Percentiles rank a stretch among this genome's conserved stretches.
Conservation (phyloP, 2,329 filamentous ascomycete species). For the Phialemonium atrogriseum region DNA sequence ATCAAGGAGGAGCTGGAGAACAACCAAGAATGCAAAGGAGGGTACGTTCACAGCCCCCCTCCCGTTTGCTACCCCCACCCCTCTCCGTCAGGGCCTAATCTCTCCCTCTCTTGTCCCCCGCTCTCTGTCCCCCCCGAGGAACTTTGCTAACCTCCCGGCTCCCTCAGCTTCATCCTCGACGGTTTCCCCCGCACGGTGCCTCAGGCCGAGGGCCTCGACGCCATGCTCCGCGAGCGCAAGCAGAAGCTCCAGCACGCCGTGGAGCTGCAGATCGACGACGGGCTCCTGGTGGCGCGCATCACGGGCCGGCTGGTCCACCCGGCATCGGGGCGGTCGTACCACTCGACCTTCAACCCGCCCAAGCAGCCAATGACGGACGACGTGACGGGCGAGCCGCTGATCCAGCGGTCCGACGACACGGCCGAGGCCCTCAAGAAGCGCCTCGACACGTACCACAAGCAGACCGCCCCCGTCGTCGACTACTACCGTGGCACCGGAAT, state of each 20-base stretch:
- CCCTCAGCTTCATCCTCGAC: conserved; percentile 86
- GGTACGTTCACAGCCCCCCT: conserved; percentile 48
- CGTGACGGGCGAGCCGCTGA: conserved; percentile 88
- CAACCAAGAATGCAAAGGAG: conserved; percentile 94
- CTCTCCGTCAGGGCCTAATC: no score
- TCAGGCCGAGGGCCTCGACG: conserved; percentile 89
- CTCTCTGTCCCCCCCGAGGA: no score
- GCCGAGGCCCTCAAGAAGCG: conserved; percentile 94
- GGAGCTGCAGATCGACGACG: conserved; percentile 94
- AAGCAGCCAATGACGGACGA: conserved; percentile 94
- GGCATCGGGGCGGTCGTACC: conserved; percentile 91
- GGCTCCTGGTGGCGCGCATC: conserved; percentile 87
- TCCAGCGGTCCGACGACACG: conserved; percentile 96
- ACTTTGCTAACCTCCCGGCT: no score
- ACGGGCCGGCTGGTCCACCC: conserved; percentile 94
- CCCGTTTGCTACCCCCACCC: neutral
- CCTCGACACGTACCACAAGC: conserved; percentile 82
- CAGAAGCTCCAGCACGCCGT: conserved; percentile 90
- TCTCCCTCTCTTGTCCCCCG: no score
- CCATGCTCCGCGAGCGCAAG: conserved; percentile 71
- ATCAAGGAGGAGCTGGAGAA: conserved; percentile 94
- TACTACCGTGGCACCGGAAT: conserved; percentile 98
- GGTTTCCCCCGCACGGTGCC: conserved; percentile 96
- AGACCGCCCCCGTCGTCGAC: conserved; percentile 84
- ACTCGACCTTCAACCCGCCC: conserved; percentile 98